A percentile compares a stretch with the other conserved stretches of the same genome.
phyloP scores from a whole-genome alignment of 2,329 filamentous ascomycete species.

The Myriosclerotinia curreyana region DNA sequence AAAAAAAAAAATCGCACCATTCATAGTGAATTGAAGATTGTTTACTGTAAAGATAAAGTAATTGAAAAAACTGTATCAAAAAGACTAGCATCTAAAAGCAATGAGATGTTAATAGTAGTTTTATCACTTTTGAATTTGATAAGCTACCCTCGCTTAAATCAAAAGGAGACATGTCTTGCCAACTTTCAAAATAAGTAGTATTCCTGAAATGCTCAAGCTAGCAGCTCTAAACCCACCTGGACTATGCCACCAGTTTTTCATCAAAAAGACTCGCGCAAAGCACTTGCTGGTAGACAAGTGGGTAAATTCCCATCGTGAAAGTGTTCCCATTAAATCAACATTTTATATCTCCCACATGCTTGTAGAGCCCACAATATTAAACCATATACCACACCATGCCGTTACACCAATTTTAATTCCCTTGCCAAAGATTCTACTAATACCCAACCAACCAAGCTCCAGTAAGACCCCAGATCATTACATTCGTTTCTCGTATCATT shows the following conservation, averaged over 20 bases:
- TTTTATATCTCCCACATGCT: conserved; percentile 9
- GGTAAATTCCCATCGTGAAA: background rate
- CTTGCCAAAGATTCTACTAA: background rate
- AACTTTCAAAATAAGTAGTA: background rate
- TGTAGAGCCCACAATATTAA: background rate
- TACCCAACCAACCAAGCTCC: conserved; percentile 21
- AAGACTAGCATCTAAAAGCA: background rate
- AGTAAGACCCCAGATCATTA: conserved; percentile 18
- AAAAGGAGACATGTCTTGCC: background rate
- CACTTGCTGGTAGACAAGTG: background rate
- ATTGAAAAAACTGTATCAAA: background rate
- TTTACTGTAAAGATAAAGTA: background rate
- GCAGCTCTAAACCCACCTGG: background rate
- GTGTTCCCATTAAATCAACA: conserved; percentile 10
- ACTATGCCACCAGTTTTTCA: background rate
- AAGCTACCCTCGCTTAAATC: background rate
- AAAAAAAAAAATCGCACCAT: background rate
- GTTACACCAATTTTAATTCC: conserved; percentile 9
- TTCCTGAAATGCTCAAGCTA: background rate
- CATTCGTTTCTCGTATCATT: conserved; percentile 18
- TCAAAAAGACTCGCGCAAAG: background rate
- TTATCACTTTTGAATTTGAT: background rate
- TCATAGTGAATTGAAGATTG: background rate
- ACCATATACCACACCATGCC: conserved; percentile 14
- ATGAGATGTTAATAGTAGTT: background rate